phyloP scores from a whole-genome alignment of 2,329 filamentous ascomycete genomes.

The Curvularia eragrostidis region DNA sequence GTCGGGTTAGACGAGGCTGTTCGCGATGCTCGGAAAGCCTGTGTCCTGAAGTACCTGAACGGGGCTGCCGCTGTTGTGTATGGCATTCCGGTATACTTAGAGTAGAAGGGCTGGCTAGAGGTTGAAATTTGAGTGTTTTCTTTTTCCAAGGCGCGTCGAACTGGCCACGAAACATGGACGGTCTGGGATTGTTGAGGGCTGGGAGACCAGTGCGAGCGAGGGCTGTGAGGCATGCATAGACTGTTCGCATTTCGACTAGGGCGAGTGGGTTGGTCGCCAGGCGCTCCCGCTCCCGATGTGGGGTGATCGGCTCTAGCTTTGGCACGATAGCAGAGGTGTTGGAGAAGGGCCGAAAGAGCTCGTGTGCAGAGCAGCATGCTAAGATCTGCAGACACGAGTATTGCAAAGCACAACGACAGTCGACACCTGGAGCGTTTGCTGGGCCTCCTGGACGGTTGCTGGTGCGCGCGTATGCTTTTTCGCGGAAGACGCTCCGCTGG shows the following conservation, averaged over 20 bases:
- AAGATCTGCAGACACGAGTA: neutral
- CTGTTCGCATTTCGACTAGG: neutral
- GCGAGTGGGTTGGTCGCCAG: neutral
- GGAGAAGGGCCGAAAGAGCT: neutral
- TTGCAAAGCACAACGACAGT: too few species aligned
- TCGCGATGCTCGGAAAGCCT: slow-evolving; percentile 74
- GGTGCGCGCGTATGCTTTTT: slow-evolving; percentile 9
- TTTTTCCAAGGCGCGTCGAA: neutral
- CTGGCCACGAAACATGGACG: neutral
- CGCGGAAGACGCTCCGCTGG: slow-evolving; percentile 14
- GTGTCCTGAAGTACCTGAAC: slow-evolving; percentile 88
- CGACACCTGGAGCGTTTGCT: too few species aligned
- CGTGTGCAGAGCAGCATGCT: neutral
- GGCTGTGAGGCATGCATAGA: neutral
- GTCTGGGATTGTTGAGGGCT: slow-evolving; percentile 3
- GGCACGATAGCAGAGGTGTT: neutral
- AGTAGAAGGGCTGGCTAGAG: slow-evolving; percentile 25
- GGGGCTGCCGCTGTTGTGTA: slow-evolving; percentile 94
- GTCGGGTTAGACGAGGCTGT: slow-evolving; percentile 78
- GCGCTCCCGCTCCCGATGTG: neutral
- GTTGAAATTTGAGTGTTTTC: neutral
- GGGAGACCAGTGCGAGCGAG: neutral
- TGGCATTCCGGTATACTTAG: slow-evolving; percentile 88
- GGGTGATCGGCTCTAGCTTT: neutral
- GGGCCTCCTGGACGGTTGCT: neutral